phyloP scores from a whole-genome alignment of 2,329 filamentous ascomycete species.

The Pestalotiopsis sp. region DNA sequence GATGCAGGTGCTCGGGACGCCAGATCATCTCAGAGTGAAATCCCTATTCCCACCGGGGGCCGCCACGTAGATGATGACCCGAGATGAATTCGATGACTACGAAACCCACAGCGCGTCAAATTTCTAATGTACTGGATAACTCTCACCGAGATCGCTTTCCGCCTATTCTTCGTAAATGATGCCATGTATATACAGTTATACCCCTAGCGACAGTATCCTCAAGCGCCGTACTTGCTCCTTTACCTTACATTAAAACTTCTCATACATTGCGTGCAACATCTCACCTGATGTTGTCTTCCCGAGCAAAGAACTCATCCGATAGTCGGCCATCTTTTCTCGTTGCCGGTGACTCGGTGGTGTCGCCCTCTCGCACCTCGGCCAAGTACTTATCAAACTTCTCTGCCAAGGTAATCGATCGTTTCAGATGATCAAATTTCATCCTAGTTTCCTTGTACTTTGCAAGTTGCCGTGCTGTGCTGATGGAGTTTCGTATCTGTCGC shows the following conservation, averaged over 20 bases:
- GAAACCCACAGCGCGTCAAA: too few relatives aligned
- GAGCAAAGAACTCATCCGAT: neutral
- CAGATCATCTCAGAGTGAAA: neutral
- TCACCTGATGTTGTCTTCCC: neutral
- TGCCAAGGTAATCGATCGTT: neutral
- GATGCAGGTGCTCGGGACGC: neutral
- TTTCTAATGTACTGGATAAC: too few relatives aligned
- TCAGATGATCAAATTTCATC: neutral
- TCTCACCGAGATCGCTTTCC: too few relatives aligned
- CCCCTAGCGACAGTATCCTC: too few relatives aligned
- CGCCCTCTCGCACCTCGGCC: neutral
- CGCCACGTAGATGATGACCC: too few relatives aligned
- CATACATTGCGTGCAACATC: too few relatives aligned
- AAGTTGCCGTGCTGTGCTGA: slow-evolving; percentile 31
- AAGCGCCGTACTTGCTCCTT: too few relatives aligned
- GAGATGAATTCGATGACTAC: too few relatives aligned
- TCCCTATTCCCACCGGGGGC: neutral
- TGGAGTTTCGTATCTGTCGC: slow-evolving; percentile 42
- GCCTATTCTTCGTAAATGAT: too few relatives aligned
- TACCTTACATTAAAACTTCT: too few relatives aligned
- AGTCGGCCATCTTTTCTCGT: neutral
- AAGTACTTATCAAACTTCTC: neutral
- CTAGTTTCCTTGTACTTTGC: slow-evolving; percentile 6
- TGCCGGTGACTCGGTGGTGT: neutral
- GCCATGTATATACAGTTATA: too few relatives aligned